phyloP scores from a whole-genome alignment of 805 yeast genomes.

The Yarrowia sp. region DNA sequence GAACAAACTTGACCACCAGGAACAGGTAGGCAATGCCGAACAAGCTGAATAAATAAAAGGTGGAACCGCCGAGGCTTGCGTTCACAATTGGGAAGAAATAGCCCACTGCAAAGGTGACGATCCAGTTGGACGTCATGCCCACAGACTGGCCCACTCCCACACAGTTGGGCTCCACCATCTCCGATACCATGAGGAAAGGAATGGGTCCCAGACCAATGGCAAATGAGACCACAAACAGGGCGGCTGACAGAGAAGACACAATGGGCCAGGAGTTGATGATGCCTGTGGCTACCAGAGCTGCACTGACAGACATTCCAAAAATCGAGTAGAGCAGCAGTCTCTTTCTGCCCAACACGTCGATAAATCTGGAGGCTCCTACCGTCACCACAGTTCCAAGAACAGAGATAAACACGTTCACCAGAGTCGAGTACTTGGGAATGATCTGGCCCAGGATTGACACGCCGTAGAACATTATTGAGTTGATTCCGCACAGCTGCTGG shows the following conservation, averaged over 20 bases:
- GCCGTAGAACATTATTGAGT: constrained; percentile 89
- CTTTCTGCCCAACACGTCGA: constrained; percentile 75
- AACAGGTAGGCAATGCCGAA: constrained; percentile 33
- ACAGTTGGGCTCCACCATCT: constrained; percentile 78
- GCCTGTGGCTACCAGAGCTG: constrained; percentile 64
- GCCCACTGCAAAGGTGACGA: constrained; percentile 75
- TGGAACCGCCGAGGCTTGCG: constrained; percentile 66
- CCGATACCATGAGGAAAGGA: constrained; percentile 84
- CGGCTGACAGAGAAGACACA: constrained; percentile 1
- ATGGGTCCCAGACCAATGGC: constrained; percentile 95
- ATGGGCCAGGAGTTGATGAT: constrained; percentile 38
- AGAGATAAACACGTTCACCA: constrained; percentile 74
- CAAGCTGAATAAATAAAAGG: constrained; percentile 59
- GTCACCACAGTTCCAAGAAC: constrained; percentile 72
- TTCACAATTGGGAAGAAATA: constrained; percentile 73
- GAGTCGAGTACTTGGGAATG: constrained; percentile 67
- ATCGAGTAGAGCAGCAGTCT: constrained; percentile 68
- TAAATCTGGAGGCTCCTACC: constrained; percentile 62
- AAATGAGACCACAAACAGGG: constrained; percentile 68
- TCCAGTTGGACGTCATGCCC: constrained; percentile 89
- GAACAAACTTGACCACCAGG: constrained; percentile 51
- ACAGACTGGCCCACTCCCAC: constrained; percentile 86
- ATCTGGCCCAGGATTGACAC: constrained; percentile 66
- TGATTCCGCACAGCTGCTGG: constrained; percentile 92
- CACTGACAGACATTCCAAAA: constrained; percentile 60